phyloP scores from a whole-genome alignment of 2,329 filamentous ascomycete genomes.

The Rutstroemia sydowiana region DNA sequence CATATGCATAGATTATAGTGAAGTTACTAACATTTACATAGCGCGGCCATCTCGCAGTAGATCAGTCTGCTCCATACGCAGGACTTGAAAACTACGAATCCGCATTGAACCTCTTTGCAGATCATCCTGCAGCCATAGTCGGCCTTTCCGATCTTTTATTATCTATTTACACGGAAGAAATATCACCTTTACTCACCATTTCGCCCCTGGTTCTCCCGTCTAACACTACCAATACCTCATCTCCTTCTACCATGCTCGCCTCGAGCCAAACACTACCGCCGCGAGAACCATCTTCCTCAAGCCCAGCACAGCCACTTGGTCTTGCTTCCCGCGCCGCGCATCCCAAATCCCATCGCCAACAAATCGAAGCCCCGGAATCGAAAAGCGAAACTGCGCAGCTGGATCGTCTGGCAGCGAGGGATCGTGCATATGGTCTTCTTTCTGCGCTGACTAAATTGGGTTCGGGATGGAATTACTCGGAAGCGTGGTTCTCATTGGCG shows the following conservation, averaged over 20 bases:
- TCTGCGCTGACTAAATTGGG: slow-evolving; percentile 79
- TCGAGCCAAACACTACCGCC: slow-evolving; percentile 11
- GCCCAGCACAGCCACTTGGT: slow-evolving; percentile 24
- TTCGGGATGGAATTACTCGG: slow-evolving; percentile 80
- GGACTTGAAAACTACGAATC: slow-evolving; percentile 76
- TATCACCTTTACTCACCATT: slow-evolving; percentile 50
- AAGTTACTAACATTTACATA: slow-evolving; percentile 25
- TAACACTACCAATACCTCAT: slow-evolving; percentile 16
- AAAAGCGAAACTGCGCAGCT: slow-evolving; percentile 21
- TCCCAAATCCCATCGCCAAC: background rate
- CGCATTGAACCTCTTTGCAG: slow-evolving; percentile 68
- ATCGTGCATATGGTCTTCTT: slow-evolving; percentile 79
- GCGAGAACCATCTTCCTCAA: slow-evolving; percentile 9
- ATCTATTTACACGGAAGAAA: slow-evolving; percentile 68
- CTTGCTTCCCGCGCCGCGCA: slow-evolving; percentile 19
- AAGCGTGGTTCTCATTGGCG: slow-evolving; percentile 87
- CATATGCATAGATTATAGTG: background rate
- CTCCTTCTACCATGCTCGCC: slow-evolving; percentile 22
- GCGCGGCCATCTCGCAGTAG: slow-evolving; percentile 28
- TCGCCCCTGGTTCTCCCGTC: slow-evolving; percentile 26
- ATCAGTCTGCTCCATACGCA: slow-evolving; percentile 43
- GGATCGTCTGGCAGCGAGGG: slow-evolving; percentile 80
- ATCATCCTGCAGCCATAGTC: slow-evolving; percentile 75
- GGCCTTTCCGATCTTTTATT: slow-evolving; percentile 79
- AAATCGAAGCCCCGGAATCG: slow-evolving; percentile 8